Evolutionary conservation across 2,329 filamentous ascomycete species (phyloP).

Genomic region (Chalaropsis ovoidea): DNA sequence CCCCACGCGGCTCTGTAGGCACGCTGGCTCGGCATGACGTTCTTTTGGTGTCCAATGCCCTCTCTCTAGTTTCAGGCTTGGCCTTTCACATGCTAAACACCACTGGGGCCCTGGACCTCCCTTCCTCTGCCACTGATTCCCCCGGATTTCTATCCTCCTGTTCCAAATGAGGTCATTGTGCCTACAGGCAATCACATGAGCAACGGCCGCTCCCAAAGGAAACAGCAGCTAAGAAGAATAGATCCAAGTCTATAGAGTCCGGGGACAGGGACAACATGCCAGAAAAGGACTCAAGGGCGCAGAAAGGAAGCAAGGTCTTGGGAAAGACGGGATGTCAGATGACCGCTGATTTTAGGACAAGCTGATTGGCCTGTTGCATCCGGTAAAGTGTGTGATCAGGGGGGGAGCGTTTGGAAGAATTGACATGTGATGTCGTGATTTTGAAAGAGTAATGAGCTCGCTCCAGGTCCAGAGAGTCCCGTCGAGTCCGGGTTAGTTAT

Average conservation of each 20-base stretch:
- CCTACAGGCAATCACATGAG: constrained; percentile 1
- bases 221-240: not conserved
- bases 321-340: not conserved
- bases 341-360: not conserved
- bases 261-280: not conserved
- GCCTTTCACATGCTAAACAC: constrained; percentile 12
- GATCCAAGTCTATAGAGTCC: not conserved
- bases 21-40: constrained; percentile 7
- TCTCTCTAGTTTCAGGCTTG: not conserved
- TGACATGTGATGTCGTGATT: constrained; percentile 7
- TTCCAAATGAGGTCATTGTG: constrained; percentile 11
- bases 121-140: not conserved
- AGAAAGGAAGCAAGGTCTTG: not conserved
- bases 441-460: not conserved
- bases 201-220: not conserved
- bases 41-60: not conserved
- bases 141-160: constrained; percentile 9
- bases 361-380: constrained; percentile 10
- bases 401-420: not conserved
- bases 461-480: no score
- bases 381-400: not conserved
- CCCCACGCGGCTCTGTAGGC: constrained; percentile 8
- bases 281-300: not conserved
- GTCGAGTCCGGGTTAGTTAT: no score
- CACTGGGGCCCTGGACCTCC: no score